These are phyloP conservation scores for Phytophthora foliorum DNA, from an alignment of 352 stramenopile species.

Conservation along the genomic window DNA sequence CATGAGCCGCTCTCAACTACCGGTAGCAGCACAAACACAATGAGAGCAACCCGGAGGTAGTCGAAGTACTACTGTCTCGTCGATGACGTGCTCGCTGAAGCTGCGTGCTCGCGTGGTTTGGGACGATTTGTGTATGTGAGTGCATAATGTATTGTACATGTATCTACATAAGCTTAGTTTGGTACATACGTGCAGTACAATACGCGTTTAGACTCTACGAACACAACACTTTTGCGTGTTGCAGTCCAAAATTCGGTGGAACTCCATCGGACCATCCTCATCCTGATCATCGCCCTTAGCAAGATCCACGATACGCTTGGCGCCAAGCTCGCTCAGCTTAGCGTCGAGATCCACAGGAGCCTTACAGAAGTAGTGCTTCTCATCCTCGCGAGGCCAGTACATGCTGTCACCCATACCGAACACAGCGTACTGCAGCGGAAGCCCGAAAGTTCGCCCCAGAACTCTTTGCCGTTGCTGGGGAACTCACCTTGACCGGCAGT, in stretches of 20 bases:
- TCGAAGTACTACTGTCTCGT: no score
- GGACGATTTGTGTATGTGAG: no score
- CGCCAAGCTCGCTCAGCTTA: slow-evolving; percentile 79
- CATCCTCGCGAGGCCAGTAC: slow-evolving; percentile 86
- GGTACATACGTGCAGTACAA: no score
- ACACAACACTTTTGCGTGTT: no score
- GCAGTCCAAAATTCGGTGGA: no score
- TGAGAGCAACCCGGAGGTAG: no score
- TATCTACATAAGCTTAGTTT: no score
- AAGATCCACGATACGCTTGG: slow-evolving; percentile 61
- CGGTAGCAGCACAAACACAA: no score
- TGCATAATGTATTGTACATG: no score
- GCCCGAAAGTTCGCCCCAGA: slow-evolving; percentile 72
- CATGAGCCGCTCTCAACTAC: not conserved
- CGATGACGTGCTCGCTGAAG: no score
- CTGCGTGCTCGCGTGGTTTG: no score
- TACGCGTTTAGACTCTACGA: no score
- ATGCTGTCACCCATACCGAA: slow-evolving; percentile 84
- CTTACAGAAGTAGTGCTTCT: slow-evolving; percentile 91
- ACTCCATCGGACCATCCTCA: slow-evolving; percentile 76
- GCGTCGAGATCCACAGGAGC: slow-evolving; percentile 72
- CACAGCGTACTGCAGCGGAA: slow-evolving; percentile 79
- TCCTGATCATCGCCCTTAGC: slow-evolving; percentile 87
- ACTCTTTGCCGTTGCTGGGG: slow-evolving; percentile 83
- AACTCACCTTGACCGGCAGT: slow-evolving; percentile 87